These are phyloP conservation scores for Fusarium verrucosum DNA, from an alignment of 2,329 filamentous ascomycete genomes.

Conservation along the genomic window DNA sequence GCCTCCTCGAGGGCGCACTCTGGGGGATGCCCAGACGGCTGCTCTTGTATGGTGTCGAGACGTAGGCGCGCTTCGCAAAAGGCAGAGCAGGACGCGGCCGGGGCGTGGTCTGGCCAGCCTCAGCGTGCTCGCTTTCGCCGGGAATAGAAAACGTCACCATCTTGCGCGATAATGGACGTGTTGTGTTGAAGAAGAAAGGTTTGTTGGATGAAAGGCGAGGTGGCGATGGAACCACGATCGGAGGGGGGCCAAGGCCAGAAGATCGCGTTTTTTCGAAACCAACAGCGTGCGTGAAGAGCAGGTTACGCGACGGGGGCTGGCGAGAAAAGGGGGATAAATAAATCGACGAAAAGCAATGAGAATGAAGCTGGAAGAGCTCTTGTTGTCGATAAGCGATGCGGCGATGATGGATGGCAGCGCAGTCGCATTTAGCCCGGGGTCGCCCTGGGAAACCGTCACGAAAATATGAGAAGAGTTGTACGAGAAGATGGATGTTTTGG, in stretches of 20 bases:
- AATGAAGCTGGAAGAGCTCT: conserved; percentile 29
- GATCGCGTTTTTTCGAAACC: conserved; percentile 29
- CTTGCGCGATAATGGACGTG: conserved; percentile 14
- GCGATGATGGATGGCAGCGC: conserved; percentile 44
- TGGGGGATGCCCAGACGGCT: conserved; percentile 54
- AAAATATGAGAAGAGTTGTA: conserved; percentile 43
- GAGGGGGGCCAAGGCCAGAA: conserved; percentile 15
- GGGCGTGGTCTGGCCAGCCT: conserved; percentile 49
- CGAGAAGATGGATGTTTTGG: conserved; percentile 43
- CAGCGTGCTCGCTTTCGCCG: conserved; percentile 48
- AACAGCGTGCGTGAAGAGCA: conserved; percentile 1
- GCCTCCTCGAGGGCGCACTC: conserved; percentile 50
- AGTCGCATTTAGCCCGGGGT: conserved; percentile 44
- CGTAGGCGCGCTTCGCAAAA: conserved; percentile 56
- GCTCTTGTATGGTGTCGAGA: conserved; percentile 50
- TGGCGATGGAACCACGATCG: conserved; percentile 22
- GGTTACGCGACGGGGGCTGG: conserved; percentile 14
- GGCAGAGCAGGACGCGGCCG: conserved; percentile 53
- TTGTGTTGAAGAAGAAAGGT: conserved; percentile 2
- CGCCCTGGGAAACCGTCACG: conserved; percentile 45
- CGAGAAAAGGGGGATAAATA: conserved; percentile 17
- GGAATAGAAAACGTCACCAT: conserved; percentile 55
- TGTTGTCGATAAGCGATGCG: conserved; percentile 38
- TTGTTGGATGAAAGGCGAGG: conserved; percentile 17
- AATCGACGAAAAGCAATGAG: conserved; percentile 29